A percentile compares a stretch with the other conserved stretches of the same genome.
These are phyloP conservation scores for Agaricales sp. DNA, from an alignment of 1,284 basidiomycete genomes.

Conservation along the genomic window DNA sequence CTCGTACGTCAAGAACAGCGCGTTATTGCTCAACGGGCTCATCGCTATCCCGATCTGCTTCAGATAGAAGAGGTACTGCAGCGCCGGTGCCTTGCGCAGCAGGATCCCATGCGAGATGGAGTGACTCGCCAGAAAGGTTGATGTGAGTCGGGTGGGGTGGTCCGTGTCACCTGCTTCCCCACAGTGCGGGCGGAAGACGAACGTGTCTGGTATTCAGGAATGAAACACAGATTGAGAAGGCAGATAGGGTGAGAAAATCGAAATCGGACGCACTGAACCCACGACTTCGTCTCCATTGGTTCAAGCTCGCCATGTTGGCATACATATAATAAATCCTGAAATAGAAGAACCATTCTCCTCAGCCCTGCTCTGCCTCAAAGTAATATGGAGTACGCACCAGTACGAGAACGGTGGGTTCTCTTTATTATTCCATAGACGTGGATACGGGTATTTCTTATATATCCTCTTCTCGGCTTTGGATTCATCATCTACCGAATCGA, in stretches of 20 bases:
- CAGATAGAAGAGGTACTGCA: constrained; percentile 91
- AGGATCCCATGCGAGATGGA: constrained; percentile 99
- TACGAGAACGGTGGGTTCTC: constrained; percentile 94
- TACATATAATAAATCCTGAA: constrained; percentile 95
- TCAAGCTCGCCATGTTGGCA: constrained; percentile 91
- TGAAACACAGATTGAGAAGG: constrained; percentile 4
- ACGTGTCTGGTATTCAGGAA: constrained; percentile 58
- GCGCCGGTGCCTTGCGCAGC: constrained; percentile 91
- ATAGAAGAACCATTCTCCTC: background rate
- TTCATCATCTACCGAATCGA: constrained; percentile 98
- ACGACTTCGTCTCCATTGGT: constrained; percentile 80
- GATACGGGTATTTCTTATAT: constrained; percentile 94
- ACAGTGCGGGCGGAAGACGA: constrained; percentile 94
- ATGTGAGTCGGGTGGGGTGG: constrained; percentile 62
- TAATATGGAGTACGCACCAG: constrained; percentile 44
- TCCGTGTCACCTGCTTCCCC: constrained; percentile 99
- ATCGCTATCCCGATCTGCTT: constrained; percentile 97
- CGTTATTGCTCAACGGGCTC: constrained; percentile 97
- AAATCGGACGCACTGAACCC: constrained; percentile 81
- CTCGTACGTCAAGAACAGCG: constrained; percentile 94
- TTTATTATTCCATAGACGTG: constrained; percentile 80
- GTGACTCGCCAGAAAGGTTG: constrained; percentile 92
- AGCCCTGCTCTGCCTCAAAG: background rate
- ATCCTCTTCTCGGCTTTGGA: constrained; percentile 88
- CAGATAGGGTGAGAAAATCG: background rate